phyloP scores from a whole-genome alignment of 2,329 filamentous ascomycete genomes.

The Alternaria brassicicola region DNA sequence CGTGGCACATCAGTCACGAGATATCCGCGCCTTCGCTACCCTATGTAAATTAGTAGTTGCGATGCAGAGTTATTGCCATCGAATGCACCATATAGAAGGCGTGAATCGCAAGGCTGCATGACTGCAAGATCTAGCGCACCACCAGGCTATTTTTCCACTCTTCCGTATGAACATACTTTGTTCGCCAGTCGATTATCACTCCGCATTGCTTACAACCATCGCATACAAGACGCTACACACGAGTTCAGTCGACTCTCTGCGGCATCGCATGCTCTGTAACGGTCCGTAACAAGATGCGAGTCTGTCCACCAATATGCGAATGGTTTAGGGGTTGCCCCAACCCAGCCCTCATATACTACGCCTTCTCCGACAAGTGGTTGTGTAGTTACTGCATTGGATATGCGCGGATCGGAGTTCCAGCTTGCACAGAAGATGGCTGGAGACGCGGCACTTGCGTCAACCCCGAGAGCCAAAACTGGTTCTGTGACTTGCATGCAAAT shows the following conservation, averaged over 20 bases:
- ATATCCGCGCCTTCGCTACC: not conserved
- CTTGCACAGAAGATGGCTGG: not conserved
- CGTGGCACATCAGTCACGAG: not conserved
- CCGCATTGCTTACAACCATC: not conserved
- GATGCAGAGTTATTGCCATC: not conserved
- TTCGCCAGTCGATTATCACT: not conserved
- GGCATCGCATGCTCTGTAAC: not conserved
- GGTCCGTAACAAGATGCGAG: not conserved
- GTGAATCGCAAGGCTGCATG: not conserved
- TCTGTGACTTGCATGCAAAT: not conserved
- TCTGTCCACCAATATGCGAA: not conserved
- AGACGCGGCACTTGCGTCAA: slow-evolving; percentile 2
- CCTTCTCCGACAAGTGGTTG: slow-evolving; percentile 4
- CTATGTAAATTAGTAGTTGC: not conserved
- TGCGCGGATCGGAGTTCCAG: not conserved
- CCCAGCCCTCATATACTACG: not conserved
- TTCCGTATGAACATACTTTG: not conserved
- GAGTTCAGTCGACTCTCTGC: not conserved
- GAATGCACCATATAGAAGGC: not conserved
- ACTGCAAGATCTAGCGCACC: not conserved
- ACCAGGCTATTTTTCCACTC: not conserved
- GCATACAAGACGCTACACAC: not conserved
- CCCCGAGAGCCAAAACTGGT: slow-evolving; percentile 1
- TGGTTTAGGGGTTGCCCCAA: not conserved
- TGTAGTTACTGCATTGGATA: slow-evolving; percentile 6